These are phyloP conservation scores for Debaryomyces tyrocola DNA, from an alignment of 805 yeast genomes.

Conservation along the genomic window DNA sequence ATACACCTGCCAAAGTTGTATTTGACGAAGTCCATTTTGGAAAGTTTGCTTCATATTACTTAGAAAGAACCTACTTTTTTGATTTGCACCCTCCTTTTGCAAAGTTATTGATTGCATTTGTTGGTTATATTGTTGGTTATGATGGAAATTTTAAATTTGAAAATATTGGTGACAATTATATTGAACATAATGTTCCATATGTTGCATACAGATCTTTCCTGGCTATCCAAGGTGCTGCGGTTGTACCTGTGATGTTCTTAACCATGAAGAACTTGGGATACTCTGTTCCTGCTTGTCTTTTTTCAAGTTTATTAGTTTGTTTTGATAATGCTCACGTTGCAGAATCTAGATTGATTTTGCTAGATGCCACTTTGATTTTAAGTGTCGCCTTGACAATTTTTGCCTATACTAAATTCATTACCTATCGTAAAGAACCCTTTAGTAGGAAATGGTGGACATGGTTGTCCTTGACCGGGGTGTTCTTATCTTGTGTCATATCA, in stretches of 20 bases:
- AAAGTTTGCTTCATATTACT: constrained; percentile 79
- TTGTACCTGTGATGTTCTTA: constrained; percentile 79
- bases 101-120: constrained; percentile 84
- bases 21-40: constrained; percentile 90
- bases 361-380: constrained; percentile 86
- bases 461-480: constrained; percentile 80
- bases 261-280: constrained; percentile 86
- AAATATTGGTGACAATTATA: constrained; percentile 80
- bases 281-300: constrained; percentile 72
- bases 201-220: constrained; percentile 76
- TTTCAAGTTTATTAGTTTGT: constrained; percentile 73
- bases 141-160: constrained; percentile 92
- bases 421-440: constrained; percentile 66
- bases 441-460: constrained; percentile 79
- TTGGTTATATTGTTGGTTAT: constrained; percentile 87
- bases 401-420: constrained; percentile 75
- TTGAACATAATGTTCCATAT: constrained; percentile 79
- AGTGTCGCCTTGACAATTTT: constrained; percentile 81
- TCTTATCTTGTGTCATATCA: constrained; percentile 87
- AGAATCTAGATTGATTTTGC: constrained; percentile 85
- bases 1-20: constrained; percentile 72
- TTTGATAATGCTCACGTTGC: constrained; percentile 89
- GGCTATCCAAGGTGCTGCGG: constrained; percentile 78
- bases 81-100: constrained; percentile 99
- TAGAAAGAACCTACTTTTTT: constrained; percentile 88